Conservation (phyloP, 169 alveolate genomes). For the Plasmodium reichenowi region DNA sequence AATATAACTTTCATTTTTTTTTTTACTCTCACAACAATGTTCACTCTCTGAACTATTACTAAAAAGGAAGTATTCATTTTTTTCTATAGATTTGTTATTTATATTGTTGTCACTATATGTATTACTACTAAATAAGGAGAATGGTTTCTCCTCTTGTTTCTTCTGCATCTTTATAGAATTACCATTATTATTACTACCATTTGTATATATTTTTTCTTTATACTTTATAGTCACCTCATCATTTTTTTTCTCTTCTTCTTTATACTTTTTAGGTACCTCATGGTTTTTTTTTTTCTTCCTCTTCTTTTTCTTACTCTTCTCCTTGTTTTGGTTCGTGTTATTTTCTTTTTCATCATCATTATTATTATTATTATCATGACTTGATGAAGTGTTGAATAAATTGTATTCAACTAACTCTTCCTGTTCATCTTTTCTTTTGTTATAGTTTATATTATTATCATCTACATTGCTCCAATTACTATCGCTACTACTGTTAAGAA, state of each 20-base stretch:
- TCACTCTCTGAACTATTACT: constrained; percentile 9
- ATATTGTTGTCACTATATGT: neutral
- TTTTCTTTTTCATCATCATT: neutral
- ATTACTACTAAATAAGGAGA: constrained; percentile 12
- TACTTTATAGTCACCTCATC: neutral
- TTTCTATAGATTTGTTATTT: neutral
- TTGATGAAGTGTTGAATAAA: constrained; percentile 15
- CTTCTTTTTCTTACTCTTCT: neutral
- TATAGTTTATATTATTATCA: neutral
- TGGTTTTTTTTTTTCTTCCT: neutral
- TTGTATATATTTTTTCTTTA: neutral
- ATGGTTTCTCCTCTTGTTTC: neutral
- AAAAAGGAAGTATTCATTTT: neutral
- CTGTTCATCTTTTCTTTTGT: neutral
- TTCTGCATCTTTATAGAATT: neutral
- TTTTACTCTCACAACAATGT: too few relatives aligned
- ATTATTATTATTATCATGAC: neutral
- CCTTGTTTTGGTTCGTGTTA: neutral
- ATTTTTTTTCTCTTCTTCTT: neutral
- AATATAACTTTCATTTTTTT: too few relatives aligned
- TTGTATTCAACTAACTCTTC: neutral
- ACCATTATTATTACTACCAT: neutral
- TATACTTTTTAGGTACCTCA: neutral
- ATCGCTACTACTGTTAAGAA: neutral
- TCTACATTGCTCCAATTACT: neutral